Base-by-base conservation (phyloP, 2,329 filamentous ascomycete genomes). In the Orbilia javanica region DNA sequence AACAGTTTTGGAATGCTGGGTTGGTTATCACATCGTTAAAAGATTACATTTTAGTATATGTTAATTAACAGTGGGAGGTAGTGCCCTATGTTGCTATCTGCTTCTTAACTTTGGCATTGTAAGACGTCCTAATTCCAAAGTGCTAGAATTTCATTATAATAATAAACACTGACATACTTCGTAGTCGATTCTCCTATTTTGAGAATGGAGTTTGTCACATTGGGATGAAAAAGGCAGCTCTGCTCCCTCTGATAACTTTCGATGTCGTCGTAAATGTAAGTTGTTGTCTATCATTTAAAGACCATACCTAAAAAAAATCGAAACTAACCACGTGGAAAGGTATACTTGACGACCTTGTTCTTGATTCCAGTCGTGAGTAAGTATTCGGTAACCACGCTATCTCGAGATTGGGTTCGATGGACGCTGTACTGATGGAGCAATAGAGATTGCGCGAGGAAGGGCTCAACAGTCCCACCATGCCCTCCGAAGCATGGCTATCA, bases 211-310 rank as follows among this genome's bases (percentile, higher is more conserved):
- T 86, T 29, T 91, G 89, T 80, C 86, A 88, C 62, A 89, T 91
- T 63, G 89, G 89, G 18, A 89, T 90, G 87, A 83, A 87, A 80
- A 87, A 84, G 66, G 83, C 86, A 1, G 86, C 87, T 3, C 87
- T 90, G 85, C 86, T 90, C n/a, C 88, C 89, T 0, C 85, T 91
- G 11, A 89, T 91, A 48, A 84, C 84, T 0, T 89, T 90, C 76
- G 89, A 90, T 79, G 83, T 88, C 10, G 80, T 89, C 0, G 86
- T 89, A 57, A 90, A 90, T 80, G 86, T 86, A 80, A 74, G 82
- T 34, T 65, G 20, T 1, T 8, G 11, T 13, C 48, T 4, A 46
- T 4, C 3, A 15, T 46, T 10, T 34, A 34, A 34, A 5, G 5
- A 10, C 10, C 10, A 34, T 34, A 34, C 4, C 10, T 10, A 5